These are phyloP conservation scores for Geranomyces michiganensis DNA, from an alignment of 192 early-diverging fungal species.

Conservation along the genomic window DNA sequence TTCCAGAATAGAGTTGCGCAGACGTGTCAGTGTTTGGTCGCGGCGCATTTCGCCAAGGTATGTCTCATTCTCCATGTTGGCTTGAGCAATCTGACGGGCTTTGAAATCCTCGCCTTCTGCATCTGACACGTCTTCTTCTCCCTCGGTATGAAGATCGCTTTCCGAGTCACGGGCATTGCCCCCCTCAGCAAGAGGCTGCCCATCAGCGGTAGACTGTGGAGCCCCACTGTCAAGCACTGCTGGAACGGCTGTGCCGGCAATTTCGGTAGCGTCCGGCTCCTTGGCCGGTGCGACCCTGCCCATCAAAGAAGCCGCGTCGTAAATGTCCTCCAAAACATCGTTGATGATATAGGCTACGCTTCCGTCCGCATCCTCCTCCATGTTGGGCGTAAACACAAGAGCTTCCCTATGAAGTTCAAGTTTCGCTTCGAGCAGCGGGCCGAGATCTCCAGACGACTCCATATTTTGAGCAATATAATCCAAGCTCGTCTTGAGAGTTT, in stretches of 20 bases:
- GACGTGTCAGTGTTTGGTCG: conserved; percentile 46
- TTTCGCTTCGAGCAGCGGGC: conserved; percentile 62
- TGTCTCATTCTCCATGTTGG: conserved; percentile 53
- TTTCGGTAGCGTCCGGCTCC: conserved; percentile 7
- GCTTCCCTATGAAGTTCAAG: conserved; percentile 60
- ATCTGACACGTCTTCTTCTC: conserved; percentile 30
- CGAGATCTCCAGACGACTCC: conserved; percentile 57
- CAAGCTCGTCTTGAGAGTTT: conserved; percentile 55
- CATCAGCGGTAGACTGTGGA: conserved; percentile 6
- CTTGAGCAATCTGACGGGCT: conserved; percentile 29
- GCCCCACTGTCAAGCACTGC: conserved; percentile 21
- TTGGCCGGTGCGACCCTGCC: conserved; percentile 48
- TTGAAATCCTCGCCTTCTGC: conserved; percentile 35
- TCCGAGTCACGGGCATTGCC: background rate
- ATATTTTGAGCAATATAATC: conserved; percentile 65
- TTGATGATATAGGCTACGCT: conserved; percentile 50
- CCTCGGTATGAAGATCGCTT: conserved; percentile 10
- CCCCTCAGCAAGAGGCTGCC: background rate
- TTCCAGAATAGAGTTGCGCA: conserved; percentile 46
- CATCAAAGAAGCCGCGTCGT: conserved; percentile 60
- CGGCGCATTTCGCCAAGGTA: conserved; percentile 62
- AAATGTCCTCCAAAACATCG: conserved; percentile 60
- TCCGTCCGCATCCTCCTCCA: conserved; percentile 58
- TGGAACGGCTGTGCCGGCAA: conserved; percentile 5
- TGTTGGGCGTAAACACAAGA: conserved; percentile 61